These are phyloP conservation scores for Triangularia setosa DNA, from an alignment of 2,329 filamentous ascomycete species.

Conservation along the genomic window DNA sequence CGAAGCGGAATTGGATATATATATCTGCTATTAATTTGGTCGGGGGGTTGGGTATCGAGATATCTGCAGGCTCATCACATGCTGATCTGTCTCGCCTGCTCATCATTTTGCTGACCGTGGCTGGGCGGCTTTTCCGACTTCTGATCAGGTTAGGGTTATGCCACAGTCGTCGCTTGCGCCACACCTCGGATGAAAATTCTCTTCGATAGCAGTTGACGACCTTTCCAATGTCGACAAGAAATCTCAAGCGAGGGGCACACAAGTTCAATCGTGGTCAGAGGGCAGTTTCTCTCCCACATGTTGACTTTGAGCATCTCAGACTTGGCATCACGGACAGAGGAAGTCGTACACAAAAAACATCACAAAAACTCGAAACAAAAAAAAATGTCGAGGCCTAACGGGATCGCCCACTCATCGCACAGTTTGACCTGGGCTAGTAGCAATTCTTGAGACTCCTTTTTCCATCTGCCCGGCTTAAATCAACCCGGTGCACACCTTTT, in stretches of 20 bases:
- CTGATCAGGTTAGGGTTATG: neutral
- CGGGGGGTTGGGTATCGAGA: neutral
- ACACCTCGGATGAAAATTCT: neutral
- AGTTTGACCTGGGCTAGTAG: conserved; percentile 41
- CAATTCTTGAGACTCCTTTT: conserved; percentile 63
- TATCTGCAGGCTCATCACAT: neutral
- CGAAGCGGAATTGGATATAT: neutral
- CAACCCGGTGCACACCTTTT: conserved; percentile 49
- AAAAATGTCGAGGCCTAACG: conserved; percentile 59
- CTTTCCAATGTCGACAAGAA: neutral
- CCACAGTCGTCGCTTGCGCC: neutral
- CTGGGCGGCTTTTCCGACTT: too few relatives aligned
- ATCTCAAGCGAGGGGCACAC: neutral
- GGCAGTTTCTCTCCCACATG: too few relatives aligned
- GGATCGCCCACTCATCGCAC: conserved; percentile 53
- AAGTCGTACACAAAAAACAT: conserved; percentile 9
- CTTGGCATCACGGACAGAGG: too few relatives aligned
- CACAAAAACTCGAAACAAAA: conserved; percentile 19
- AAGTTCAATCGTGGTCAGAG: too few relatives aligned
- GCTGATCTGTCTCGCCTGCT: neutral
- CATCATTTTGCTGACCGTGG: neutral
- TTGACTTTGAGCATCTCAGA: too few relatives aligned
- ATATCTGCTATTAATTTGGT: neutral
- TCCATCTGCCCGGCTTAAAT: conserved; percentile 55
- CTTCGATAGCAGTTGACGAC: neutral